These are phyloP conservation scores for Fusarium sp. DNA, from an alignment of 2,329 filamentous ascomycete species.

Conservation along the genomic window DNA sequence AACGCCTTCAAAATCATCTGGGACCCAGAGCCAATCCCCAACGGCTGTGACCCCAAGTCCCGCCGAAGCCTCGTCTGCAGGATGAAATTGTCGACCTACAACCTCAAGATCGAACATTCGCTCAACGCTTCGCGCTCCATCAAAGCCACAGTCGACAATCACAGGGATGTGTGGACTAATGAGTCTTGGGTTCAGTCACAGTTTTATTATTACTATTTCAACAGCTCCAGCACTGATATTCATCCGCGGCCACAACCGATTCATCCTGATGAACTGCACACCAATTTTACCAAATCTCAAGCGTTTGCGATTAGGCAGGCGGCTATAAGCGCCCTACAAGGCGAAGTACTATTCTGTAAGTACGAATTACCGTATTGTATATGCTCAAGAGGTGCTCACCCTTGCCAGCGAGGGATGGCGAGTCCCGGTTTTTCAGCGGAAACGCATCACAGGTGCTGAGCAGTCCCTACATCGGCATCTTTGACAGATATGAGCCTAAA, in stretches of 20 bases:
- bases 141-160: neutral
- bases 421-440: no score
- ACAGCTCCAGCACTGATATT: no score
- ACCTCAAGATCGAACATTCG: neutral
- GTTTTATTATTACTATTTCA: neutral
- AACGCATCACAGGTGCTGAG: neutral
- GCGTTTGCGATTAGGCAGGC: neutral
- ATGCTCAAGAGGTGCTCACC: no score
- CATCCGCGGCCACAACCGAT: no score
- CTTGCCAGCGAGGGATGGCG: no score
- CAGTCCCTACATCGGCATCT: neutral
- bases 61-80: neutral
- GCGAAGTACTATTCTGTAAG: no score
- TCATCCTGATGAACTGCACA: neutral
- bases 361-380: no score
- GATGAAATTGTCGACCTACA: neutral
- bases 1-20: neutral
- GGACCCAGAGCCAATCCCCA: neutral
- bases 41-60: neutral
- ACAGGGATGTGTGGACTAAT: neutral
- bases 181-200: neutral
- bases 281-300: neutral
- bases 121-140: neutral
- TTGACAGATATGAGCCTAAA: fast-evolving
- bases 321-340: neutral